These are phyloP conservation scores for Phaeoacremonium minimum DNA, from an alignment of 2,329 filamentous ascomycete species.

Conservation along the genomic window DNA sequence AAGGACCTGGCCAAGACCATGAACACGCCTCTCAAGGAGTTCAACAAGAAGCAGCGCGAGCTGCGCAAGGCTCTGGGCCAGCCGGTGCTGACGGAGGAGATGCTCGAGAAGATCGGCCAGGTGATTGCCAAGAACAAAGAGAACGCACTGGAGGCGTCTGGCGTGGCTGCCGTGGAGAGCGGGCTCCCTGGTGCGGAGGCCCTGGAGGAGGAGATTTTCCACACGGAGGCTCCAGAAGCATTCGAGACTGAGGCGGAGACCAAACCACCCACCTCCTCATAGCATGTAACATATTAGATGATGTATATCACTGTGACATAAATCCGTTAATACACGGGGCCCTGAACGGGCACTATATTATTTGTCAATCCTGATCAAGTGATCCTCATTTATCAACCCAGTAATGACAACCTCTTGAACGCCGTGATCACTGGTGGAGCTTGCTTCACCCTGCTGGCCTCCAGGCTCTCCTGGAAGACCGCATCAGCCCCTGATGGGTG, in stretches of 20 bases:
- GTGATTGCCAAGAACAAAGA: conserved; percentile 53
- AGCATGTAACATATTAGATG: neutral
- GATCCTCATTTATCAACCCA: conserved; percentile 31
- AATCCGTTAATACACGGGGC: no score
- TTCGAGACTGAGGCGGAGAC: neutral
- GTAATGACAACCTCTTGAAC: conserved; percentile 44
- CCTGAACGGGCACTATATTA: no score
- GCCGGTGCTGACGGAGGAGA: conserved; percentile 51
- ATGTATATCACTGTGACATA: conserved; percentile 4
- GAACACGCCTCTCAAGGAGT: conserved; percentile 55
- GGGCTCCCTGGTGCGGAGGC: neutral
- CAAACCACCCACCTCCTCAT: conserved; percentile 3
- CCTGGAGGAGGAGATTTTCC: neutral
- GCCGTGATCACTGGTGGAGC: conserved; percentile 43
- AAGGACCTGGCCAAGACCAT: conserved; percentile 31
- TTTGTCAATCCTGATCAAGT: no score
- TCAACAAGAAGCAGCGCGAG: conserved; percentile 50
- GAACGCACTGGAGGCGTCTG: conserved; percentile 30
- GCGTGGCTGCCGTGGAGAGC: conserved; percentile 23
- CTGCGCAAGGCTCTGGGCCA: conserved; percentile 48
- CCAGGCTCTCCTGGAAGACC: conserved; percentile 46
- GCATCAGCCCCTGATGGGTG: conserved; percentile 43
- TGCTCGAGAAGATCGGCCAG: conserved; percentile 59
- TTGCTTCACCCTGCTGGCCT: conserved; percentile 38
- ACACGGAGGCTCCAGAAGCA: neutral